Evolutionary conservation across 306 rosid genomes (phyloP), one percentile per base, ranked within the genome.

Genomic region (Boehmeria nivea): DNA sequence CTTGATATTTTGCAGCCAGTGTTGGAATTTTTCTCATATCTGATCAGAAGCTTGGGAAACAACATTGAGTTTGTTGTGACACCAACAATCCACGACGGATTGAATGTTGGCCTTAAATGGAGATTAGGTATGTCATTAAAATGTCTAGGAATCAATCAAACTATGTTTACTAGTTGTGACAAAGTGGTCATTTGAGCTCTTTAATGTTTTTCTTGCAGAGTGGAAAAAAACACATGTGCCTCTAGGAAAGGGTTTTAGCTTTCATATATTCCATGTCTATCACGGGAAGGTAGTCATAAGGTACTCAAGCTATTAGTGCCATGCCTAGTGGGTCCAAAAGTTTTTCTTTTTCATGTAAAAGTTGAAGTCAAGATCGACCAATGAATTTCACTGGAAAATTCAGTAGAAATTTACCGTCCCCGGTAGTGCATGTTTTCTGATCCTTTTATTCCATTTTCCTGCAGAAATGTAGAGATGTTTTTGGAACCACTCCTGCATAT

Each of bases 381-480:
- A n/a, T n/a, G n/a, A n/a, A n/a, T n/a, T n/a, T n/a, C n/a, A n/a
- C n/a, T n/a, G n/a, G n/a, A n/a, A n/a, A n/a, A n/a, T n/a, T n/a
- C n/a, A n/a, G n/a, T n/a, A n/a, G n/a, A n/a, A n/a, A n/a, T n/a
- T n/a, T n/a, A n/a, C n/a, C n/a, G n/a, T n/a, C n/a, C n/a, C n/a
- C n/a, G n/a, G n/a, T n/a, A n/a, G n/a, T n/a, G n/a, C n/a, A 33
- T 33, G 11, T 33, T 4, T 33, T 22, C 10, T 40, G 1, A 8
- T 16, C 20, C 2, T 47, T 18, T 23, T 52, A 50, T 15, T 8
- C 16, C 54, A 9, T 5, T 21, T 6, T 21, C n/a, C n/a, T n/a
- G n/a, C 81, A 89, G 89, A 68, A 77, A 81, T 50, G 61, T 69
- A n/a, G 87, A 79, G 68, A 79, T 70, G 79, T 66, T 89, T 43